Conservation (phyloP, 495 filamentous ascomycete genomes). For the Glutinoglossum americanum region DNA sequence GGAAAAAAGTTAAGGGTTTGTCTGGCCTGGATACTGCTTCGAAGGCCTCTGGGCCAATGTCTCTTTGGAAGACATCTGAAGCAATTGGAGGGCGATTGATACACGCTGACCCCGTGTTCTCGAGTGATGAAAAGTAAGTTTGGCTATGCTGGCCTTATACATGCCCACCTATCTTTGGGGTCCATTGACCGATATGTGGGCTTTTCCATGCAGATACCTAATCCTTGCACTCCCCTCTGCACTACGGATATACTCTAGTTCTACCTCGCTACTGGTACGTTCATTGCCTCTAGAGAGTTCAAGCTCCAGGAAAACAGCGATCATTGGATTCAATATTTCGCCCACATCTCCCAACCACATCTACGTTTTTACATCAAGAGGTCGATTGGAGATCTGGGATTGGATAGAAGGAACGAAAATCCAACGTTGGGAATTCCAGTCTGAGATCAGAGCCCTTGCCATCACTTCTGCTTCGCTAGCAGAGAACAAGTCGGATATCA, state of each 20-base stretch:
- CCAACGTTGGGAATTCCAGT: slow-evolving; percentile 25
- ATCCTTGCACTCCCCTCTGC: slow-evolving; percentile 39
- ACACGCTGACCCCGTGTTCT: slow-evolving; percentile 58
- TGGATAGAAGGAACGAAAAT: slow-evolving; percentile 41
- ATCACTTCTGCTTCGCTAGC: not conserved
- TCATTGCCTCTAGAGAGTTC: slow-evolving; percentile 22
- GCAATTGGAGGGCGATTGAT: slow-evolving; percentile 47
- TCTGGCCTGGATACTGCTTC: not conserved
- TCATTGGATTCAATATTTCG: slow-evolving; percentile 37
- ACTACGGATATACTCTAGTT: slow-evolving; percentile 60
- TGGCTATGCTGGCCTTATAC: not conserved
- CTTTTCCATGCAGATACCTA: slow-evolving; percentile 30
- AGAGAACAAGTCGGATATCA: not conserved
- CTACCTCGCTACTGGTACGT: slow-evolving; percentile 57
- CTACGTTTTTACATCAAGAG: slow-evolving; percentile 47
- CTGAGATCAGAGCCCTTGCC: slow-evolving; percentile 18
- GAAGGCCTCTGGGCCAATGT: not conserved
- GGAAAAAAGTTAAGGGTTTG: not conserved
- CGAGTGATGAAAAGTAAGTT: slow-evolving; percentile 57
- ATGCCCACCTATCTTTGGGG: no score
- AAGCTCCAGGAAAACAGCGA: slow-evolving; percentile 7
- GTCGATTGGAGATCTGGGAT: slow-evolving; percentile 47
- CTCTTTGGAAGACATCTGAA: slow-evolving; percentile 33
- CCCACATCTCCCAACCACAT: slow-evolving; percentile 32
- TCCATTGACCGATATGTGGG: not conserved